A percentile compares a stretch with the other conserved stretches of the same genome.
These are phyloP conservation scores for Mycena rosella DNA, from an alignment of 768 basidiomycete genomes.

Conservation along the genomic window DNA sequence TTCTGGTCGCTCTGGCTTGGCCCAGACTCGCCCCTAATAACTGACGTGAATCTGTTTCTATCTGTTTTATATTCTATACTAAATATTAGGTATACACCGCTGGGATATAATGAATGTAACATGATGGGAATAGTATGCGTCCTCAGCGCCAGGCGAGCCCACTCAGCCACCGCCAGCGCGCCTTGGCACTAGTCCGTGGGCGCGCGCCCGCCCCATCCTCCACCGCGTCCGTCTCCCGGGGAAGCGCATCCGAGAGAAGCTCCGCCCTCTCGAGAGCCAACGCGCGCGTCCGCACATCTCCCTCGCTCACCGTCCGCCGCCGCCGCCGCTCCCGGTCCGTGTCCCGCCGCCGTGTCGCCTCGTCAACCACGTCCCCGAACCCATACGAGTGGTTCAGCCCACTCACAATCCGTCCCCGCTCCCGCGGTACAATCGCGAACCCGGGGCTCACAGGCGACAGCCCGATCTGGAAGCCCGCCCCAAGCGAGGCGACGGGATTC, in stretches of 20 bases:
- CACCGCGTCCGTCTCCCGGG: slow-evolving; percentile 21
- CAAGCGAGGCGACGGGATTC: slow-evolving; percentile 54
- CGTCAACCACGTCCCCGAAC: slow-evolving; percentile 49
- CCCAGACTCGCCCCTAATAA: too few relatives aligned
- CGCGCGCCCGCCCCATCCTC: slow-evolving; percentile 30
- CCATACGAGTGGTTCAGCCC: slow-evolving; percentile 45
- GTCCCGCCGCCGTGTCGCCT: slow-evolving; percentile 37
- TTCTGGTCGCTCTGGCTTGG: background rate
- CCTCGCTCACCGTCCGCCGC: slow-evolving; percentile 68
- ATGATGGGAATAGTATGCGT: slow-evolving; percentile 1
- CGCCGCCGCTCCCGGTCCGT: slow-evolving; percentile 39
- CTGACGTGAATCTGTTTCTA: background rate
- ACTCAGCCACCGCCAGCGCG: slow-evolving; percentile 36
- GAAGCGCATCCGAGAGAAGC: slow-evolving; percentile 16
- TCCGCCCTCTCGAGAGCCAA: slow-evolving; percentile 24
- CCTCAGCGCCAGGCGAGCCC: slow-evolving; percentile 12
- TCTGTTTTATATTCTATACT: background rate
- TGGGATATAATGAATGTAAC: slow-evolving; percentile 5
- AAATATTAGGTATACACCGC: slow-evolving; percentile 19
- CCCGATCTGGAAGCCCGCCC: slow-evolving; percentile 79
- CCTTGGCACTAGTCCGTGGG: slow-evolving; percentile 26
- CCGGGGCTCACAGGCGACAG: slow-evolving; percentile 82
- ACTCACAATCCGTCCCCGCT: slow-evolving; percentile 61
- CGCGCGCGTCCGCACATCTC: slow-evolving; percentile 48
- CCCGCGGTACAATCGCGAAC: slow-evolving; percentile 74